A percentile compares a stretch with the other conserved stretches of the same genome.
Evolutionary conservation across 192 early-diverging fungal species (phyloP).

Genomic region (Podila clonocystis): DNA sequence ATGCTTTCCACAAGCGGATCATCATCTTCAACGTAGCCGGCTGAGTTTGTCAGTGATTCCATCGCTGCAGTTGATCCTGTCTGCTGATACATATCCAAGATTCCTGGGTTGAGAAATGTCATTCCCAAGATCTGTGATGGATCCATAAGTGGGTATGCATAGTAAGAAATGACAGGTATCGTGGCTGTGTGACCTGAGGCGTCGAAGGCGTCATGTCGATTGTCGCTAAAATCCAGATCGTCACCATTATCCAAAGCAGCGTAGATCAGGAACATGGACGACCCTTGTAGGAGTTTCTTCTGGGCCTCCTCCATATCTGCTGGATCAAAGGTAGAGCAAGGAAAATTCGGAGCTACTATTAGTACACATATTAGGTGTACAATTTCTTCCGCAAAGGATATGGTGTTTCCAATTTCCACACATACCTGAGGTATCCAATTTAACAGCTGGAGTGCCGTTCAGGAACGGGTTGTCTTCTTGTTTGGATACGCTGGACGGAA

Average conservation of each 20-base stretch:
- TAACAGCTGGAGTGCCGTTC: not conserved
- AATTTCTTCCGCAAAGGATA: not conserved
- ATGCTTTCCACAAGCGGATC: conserved; percentile 30
- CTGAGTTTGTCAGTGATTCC: too few species aligned
- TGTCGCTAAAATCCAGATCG: not conserved
- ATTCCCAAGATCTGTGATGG: conserved; percentile 11
- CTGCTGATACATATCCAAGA: conserved; percentile 7
- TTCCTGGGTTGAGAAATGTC: conserved; percentile 15
- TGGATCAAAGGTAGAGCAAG: not conserved
- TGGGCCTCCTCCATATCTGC: not conserved
- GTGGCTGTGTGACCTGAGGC: not conserved
- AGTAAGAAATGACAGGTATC: conserved; percentile 17
- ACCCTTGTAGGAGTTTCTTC: conserved; percentile 15
- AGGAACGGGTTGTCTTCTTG: conserved; percentile 42
- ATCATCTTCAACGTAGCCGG: conserved; percentile 9
- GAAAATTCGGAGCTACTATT: not conserved
- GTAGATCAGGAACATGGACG: conserved; percentile 33
- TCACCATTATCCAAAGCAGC: conserved; percentile 11
- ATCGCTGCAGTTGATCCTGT: not conserved
- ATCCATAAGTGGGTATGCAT: conserved; percentile 33
- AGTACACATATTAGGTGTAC: not conserved
- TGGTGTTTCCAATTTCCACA: not conserved
- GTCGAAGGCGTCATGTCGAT: not conserved
- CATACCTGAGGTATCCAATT: not conserved
- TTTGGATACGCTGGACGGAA: not conserved